Percentiles rank a stretch among this genome's conserved stretches.
These are phyloP conservation scores for Cryptococcus sp. DNA, from an alignment of 1,284 basidiomycete genomes.

Conservation along the genomic window DNA sequence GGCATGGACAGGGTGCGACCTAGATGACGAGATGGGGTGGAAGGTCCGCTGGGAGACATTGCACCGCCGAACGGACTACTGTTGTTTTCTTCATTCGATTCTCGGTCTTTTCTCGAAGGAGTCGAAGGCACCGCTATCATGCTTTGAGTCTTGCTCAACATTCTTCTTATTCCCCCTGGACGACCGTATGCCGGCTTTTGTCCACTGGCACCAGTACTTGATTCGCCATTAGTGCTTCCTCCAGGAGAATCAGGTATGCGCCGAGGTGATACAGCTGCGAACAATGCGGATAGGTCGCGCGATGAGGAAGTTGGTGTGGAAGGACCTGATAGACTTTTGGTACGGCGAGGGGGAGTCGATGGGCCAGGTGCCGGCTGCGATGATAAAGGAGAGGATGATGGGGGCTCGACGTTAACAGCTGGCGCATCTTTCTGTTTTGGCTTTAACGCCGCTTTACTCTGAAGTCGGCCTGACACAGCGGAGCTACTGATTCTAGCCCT, in stretches of 20 bases:
- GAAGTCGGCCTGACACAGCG: background rate
- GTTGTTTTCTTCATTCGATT: background rate
- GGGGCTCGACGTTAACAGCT: slow-evolving; percentile 10
- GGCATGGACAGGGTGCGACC: slow-evolving; percentile 16
- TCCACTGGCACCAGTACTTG: background rate
- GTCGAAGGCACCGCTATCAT: slow-evolving; percentile 19
- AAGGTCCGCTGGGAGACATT: slow-evolving; percentile 7
- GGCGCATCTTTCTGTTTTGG: background rate
- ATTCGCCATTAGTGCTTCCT: background rate
- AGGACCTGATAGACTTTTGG: slow-evolving; percentile 2
- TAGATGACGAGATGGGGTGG: slow-evolving; percentile 15
- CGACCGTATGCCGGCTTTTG: slow-evolving; percentile 1
- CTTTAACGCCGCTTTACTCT: background rate
- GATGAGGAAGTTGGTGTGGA: slow-evolving; percentile 24
- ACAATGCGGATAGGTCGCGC: slow-evolving; percentile 29
- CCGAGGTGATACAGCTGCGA: slow-evolving; percentile 28
- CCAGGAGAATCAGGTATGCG: slow-evolving; percentile 11
- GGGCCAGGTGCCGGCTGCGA: slow-evolving; percentile 1
- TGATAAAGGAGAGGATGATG: slow-evolving; percentile 11
- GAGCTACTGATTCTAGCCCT: background rate
- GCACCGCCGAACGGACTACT: slow-evolving; percentile 9
- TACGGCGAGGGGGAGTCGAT: slow-evolving; percentile 11
- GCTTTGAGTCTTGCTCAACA: slow-evolving; percentile 47
- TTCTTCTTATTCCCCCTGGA: slow-evolving; percentile 25
- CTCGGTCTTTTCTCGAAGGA: background rate